phyloP scores from a whole-genome alignment of 2,329 filamentous ascomycete species.

The Fusarium drepaniforme region DNA sequence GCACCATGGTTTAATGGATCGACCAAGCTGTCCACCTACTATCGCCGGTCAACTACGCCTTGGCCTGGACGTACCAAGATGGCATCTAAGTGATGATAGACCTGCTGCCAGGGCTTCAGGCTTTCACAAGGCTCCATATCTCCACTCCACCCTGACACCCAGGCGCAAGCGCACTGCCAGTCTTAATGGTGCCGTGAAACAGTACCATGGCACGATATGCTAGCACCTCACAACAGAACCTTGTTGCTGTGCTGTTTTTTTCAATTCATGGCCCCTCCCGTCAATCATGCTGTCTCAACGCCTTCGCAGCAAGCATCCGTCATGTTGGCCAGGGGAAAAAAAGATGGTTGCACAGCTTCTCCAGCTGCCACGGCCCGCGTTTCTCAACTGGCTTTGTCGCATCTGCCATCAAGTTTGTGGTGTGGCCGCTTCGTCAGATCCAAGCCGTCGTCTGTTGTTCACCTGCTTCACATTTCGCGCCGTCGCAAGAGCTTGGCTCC shows the following conservation, averaged over 20 bases:
- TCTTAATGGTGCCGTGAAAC: conserved; percentile 28
- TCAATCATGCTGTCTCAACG: conserved; percentile 2
- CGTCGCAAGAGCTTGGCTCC: conserved; percentile 32
- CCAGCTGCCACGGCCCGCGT: neutral
- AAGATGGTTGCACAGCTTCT: neutral
- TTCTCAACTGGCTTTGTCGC: neutral
- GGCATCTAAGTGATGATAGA: conserved; percentile 11
- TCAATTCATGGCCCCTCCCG: conserved; percentile 2
- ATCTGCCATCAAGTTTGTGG: neutral
- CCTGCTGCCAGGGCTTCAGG: conserved; percentile 4
- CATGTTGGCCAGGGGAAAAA: neutral
- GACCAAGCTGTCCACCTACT: neutral
- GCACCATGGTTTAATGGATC: neutral
- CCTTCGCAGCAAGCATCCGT: neutral
- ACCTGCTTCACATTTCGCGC: conserved; percentile 22
- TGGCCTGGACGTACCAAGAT: conserved; percentile 18
- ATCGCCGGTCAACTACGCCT: conserved; percentile 8
- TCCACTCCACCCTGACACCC: conserved; percentile 30
- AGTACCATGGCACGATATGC: conserved; percentile 26
- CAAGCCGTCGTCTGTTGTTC: conserved; percentile 13
- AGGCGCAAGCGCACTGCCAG: conserved; percentile 10
- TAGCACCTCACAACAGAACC: conserved; percentile 20
- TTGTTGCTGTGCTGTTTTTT: conserved; percentile 21
- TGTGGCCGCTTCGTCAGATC: conserved; percentile 12
- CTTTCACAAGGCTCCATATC: conserved; percentile 16